Conservation (phyloP, 2,329 filamentous ascomycete species). For the Phialocephala sp. region DNA sequence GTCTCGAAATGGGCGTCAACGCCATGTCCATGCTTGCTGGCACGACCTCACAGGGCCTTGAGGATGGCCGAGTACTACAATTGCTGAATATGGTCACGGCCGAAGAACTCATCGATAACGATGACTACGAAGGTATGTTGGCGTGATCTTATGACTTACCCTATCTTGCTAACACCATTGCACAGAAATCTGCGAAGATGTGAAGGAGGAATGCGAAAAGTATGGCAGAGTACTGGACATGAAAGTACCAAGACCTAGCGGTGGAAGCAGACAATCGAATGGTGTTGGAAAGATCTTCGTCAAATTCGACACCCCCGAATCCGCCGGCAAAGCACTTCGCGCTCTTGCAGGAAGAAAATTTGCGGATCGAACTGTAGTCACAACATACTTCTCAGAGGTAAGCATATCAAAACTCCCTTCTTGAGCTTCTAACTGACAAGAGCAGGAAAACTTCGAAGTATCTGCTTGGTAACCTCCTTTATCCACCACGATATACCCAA, state of each 20-base stretch:
- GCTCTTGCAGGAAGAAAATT: conserved; percentile 96
- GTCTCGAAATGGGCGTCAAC: conserved; percentile 93
- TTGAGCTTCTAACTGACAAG: conserved; percentile 42
- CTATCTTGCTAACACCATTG: conserved; percentile 13
- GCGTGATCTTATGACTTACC: not conserved
- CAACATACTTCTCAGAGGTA: conserved; percentile 95
- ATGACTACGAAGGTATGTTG: conserved; percentile 87
- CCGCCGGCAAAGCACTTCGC: conserved; percentile 82
- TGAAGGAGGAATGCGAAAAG: conserved; percentile 90
- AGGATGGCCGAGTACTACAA: conserved; percentile 84
- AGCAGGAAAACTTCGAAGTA: conserved; percentile 85
- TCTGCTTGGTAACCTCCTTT: conserved; percentile 41
- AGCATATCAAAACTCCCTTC: conserved; percentile 34
- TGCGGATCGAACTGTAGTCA: conserved; percentile 92
- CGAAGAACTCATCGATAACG: conserved; percentile 90
- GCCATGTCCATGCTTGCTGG: conserved; percentile 98
- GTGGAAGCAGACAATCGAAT: conserved; percentile 80
- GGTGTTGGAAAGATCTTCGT: conserved; percentile 98
- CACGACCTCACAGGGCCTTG: conserved; percentile 78
- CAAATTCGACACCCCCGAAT: conserved; percentile 82
- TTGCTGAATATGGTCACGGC: conserved; percentile 98
- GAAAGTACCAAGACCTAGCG: conserved; percentile 88
- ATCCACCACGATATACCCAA: conserved; percentile 7
- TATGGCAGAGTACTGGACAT: conserved; percentile 85
- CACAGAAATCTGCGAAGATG: conserved; percentile 93